Conservation (phyloP, 2,329 filamentous ascomycete species). For the Aspergillus sp. region DNA sequence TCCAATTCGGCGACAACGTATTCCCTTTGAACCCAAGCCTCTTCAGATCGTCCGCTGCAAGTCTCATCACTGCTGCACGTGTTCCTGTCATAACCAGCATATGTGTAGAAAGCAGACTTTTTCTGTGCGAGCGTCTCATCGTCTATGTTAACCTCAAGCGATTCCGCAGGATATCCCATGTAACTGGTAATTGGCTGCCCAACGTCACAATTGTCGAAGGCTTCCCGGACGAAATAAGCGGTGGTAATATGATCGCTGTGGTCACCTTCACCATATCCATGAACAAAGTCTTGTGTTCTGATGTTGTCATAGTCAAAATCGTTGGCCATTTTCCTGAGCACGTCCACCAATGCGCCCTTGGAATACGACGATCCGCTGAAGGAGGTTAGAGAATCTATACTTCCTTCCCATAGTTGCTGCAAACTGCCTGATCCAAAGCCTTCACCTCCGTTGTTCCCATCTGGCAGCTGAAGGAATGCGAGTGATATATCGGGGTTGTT, state of each 20-base stretch:
- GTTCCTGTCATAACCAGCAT: too few relatives aligned
- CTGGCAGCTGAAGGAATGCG: slow-evolving; percentile 14
- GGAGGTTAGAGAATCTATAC: slow-evolving; percentile 6
- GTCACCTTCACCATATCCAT: slow-evolving; percentile 10
- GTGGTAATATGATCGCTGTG: slow-evolving; percentile 16
- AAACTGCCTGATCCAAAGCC: slow-evolving; percentile 14
- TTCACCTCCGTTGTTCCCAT: slow-evolving; percentile 11
- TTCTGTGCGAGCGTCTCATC: too few relatives aligned
- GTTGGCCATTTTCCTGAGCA: slow-evolving; percentile 4
- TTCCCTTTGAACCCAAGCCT: too few relatives aligned
- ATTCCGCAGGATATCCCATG: too few relatives aligned
- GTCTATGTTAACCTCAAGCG: too few relatives aligned
- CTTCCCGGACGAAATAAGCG: slow-evolving; percentile 9
- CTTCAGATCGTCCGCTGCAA: too few relatives aligned
- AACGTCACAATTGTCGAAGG: background rate
- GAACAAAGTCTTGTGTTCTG: slow-evolving; percentile 15
- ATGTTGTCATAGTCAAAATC: slow-evolving; percentile 8
- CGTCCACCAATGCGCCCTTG: slow-evolving; percentile 6
- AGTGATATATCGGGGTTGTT: slow-evolving; percentile 10
- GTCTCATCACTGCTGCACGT: too few relatives aligned
- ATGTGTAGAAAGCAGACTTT: too few relatives aligned
- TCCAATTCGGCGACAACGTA: too few relatives aligned
- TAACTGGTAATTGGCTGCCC: too few relatives aligned
- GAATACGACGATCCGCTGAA: slow-evolving; percentile 11
- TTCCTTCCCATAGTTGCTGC: slow-evolving; percentile 13